phyloP scores from a whole-genome alignment of 2,329 filamentous ascomycete genomes.

The Zarea fungicola region DNA sequence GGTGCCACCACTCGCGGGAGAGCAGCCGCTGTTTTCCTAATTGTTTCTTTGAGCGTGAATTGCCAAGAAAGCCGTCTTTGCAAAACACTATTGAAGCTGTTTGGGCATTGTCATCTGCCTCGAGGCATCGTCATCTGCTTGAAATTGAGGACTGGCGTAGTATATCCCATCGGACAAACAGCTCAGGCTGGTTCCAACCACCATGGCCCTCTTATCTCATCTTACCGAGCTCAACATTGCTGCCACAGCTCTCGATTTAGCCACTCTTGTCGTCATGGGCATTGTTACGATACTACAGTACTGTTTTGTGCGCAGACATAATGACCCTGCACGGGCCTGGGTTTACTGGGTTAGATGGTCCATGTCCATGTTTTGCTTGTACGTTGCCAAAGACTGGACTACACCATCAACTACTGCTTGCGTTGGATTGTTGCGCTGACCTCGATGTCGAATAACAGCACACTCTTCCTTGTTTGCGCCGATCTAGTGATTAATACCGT shows the following conservation, averaged over 20 bases:
- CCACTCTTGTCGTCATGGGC: not conserved
- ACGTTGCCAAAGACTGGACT: too few relatives aligned
- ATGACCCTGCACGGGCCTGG: constrained; percentile 8
- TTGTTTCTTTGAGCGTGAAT: too few relatives aligned
- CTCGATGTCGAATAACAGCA: constrained; percentile 1
- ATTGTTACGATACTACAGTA: constrained; percentile 3
- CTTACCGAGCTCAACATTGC: not conserved
- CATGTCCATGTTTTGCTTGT: constrained; percentile 8
- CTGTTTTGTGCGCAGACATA: constrained; percentile 11
- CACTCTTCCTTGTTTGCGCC: not conserved
- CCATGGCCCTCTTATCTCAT: not conserved
- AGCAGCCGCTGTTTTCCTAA: too few relatives aligned
- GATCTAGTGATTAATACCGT: not conserved
- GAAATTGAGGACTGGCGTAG: not conserved
- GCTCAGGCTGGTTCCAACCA: not conserved
- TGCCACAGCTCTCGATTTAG: not conserved
- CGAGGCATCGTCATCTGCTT: too few relatives aligned
- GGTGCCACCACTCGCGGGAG: too few relatives aligned
- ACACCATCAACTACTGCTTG: too few relatives aligned
- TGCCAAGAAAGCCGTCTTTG: too few relatives aligned
- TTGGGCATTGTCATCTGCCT: too few relatives aligned
- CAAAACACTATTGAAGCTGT: too few relatives aligned
- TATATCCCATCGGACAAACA: too few relatives aligned
- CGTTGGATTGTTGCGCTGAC: too few relatives aligned
- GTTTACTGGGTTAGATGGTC: constrained; percentile 3